Percentiles rank a stretch among this genome's conserved stretches.
These are phyloP conservation scores for Plasmodium falciparum DNA, from an alignment of 169 alveolate genomes.

Conservation along the genomic window DNA sequence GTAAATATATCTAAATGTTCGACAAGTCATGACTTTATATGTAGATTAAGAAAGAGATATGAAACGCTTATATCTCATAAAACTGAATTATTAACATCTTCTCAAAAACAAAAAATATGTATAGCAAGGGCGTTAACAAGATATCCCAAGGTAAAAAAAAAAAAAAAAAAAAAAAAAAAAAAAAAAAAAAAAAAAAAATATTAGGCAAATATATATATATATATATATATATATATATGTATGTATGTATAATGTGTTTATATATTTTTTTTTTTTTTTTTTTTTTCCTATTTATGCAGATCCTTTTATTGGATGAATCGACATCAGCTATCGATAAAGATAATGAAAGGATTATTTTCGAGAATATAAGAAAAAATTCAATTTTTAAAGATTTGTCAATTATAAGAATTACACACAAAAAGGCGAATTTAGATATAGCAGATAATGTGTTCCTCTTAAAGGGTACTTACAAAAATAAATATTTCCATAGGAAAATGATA, in stretches of 20 bases:
- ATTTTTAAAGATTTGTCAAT: conserved; percentile 34
- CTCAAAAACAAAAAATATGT: conserved; percentile 89
- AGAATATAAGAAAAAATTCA: conserved; percentile 52
- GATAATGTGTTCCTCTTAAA: conserved; percentile 51
- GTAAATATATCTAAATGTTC: conserved; percentile 47
- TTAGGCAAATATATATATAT: not conserved
- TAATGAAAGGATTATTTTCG: conserved; percentile 72
- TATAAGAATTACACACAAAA: conserved; percentile 59
- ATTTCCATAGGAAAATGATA: not conserved
- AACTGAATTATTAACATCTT: conserved; percentile 81
- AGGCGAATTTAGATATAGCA: conserved; percentile 50
- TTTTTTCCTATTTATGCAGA: conserved; percentile 28
- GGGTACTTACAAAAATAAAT: conserved; percentile 9
- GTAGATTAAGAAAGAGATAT: conserved; percentile 59
- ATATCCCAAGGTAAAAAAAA: conserved; percentile 64
- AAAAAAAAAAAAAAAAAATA: too few relatives aligned
- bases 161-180: too few relatives aligned
- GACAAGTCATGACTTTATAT: conserved; percentile 54
- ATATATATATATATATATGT: not conserved
- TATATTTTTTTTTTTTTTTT: not conserved
- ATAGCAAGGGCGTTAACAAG: conserved; percentile 84
- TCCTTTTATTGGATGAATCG: conserved; percentile 92
- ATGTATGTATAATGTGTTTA: not conserved
- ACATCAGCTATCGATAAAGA: conserved; percentile 91
- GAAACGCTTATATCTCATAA: conserved; percentile 27